These are phyloP conservation scores for Pseudogymnoascus sp. DNA, from an alignment of 2,329 filamentous ascomycete genomes.

Conservation along the genomic window DNA sequence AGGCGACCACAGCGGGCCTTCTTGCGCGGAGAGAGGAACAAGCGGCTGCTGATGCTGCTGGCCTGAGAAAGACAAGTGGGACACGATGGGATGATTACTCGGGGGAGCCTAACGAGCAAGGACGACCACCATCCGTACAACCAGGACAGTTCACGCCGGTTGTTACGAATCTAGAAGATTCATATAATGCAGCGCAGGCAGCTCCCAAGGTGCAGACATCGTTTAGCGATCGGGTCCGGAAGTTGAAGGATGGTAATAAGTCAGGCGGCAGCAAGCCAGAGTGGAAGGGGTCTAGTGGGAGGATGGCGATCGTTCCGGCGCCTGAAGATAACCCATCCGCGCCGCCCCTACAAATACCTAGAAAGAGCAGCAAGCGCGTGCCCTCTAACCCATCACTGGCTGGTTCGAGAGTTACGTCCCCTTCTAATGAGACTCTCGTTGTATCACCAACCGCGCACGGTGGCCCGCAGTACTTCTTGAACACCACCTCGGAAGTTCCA, in stretches of 20 bases:
- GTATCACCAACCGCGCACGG: conserved; percentile 17
- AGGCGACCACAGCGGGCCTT: conserved; percentile 11
- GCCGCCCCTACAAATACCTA: conserved; percentile 47
- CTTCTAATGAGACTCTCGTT: conserved; percentile 22
- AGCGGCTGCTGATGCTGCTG: conserved; percentile 18
- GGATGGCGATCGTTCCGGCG: conserved; percentile 53
- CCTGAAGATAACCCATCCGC: conserved; percentile 51
- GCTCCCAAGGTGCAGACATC: conserved; percentile 26
- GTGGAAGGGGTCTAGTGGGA: conserved; percentile 67
- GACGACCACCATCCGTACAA: conserved; percentile 47
- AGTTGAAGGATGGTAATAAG: conserved; percentile 28
- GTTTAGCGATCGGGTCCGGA: conserved; percentile 39
- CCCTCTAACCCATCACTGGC: conserved; percentile 15
- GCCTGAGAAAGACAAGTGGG: conserved; percentile 18
- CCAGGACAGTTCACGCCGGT: conserved; percentile 39
- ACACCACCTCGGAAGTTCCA: conserved; percentile 14
- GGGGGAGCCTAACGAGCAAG: conserved; percentile 51
- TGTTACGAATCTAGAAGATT: conserved; percentile 22
- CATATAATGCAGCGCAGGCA: conserved; percentile 24
- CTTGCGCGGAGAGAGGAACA: conserved; percentile 5
- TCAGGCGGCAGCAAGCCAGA: conserved; percentile 37
- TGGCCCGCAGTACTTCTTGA: conserved; percentile 13
- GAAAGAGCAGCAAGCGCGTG: conserved; percentile 37
- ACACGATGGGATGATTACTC: conserved; percentile 56
- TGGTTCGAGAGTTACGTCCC: conserved; percentile 15